phyloP scores from a whole-genome alignment of 768 basidiomycete species.

The Lepiota subincarnata region DNA sequence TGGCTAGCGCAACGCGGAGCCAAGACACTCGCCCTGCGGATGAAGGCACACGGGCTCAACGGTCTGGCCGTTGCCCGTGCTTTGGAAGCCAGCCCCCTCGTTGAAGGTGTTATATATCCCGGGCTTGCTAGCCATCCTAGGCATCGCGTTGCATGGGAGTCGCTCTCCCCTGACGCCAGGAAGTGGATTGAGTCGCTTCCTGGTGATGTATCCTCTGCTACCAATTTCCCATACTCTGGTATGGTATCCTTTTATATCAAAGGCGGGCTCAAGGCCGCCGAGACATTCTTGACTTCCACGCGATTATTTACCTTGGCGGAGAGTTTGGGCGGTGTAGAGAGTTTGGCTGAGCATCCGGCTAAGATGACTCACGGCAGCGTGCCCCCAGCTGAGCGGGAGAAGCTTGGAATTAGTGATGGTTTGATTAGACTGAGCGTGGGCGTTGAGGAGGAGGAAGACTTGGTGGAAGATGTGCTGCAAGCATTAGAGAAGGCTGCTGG shows the following conservation, averaged over 20 bases:
- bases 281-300: slow-evolving; percentile 61
- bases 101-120: slow-evolving; percentile 85
- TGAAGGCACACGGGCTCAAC: slow-evolving; percentile 82
- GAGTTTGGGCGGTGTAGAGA: slow-evolving; percentile 90
- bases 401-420: slow-evolving; percentile 74
- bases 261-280: slow-evolving; percentile 54
- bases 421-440: slow-evolving; percentile 82
- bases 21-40: slow-evolving; percentile 87
- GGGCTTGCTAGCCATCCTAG: slow-evolving; percentile 68
- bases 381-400: slow-evolving; percentile 59
- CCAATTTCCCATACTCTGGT: slow-evolving; percentile 81
- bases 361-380: slow-evolving; percentile 87
- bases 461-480: slow-evolving; percentile 66
- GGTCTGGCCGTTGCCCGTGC: slow-evolving; percentile 71
- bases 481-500: slow-evolving; percentile 48
- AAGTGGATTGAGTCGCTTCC: slow-evolving; percentile 45
- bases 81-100: slow-evolving; percentile 49
- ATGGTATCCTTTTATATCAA: slow-evolving; percentile 80
- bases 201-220: slow-evolving; percentile 16
- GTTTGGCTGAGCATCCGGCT: slow-evolving; percentile 81
- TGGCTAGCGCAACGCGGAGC: slow-evolving; percentile 89
- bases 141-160: slow-evolving; percentile 57
- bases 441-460: slow-evolving; percentile 82
- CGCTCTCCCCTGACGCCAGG: slow-evolving; percentile 65
- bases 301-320: slow-evolving; percentile 81